These are phyloP conservation scores for Bocquillonia castaneifolia DNA, from an alignment of 441 rosid genomes.

Conservation along the genomic window DNA sequence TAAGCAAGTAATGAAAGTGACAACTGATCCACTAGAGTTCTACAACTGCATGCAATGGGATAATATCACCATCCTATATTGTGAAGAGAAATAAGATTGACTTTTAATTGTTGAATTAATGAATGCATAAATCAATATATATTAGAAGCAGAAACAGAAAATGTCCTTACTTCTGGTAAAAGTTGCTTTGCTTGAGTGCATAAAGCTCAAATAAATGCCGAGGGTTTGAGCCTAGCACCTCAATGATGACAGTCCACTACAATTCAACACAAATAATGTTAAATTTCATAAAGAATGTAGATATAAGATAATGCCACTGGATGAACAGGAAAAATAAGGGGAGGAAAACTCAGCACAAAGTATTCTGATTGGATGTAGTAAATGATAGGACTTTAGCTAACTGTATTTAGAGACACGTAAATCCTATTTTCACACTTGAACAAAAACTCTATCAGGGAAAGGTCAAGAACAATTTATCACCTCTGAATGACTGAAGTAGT, in stretches of 20 bases:
- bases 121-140: background rate
- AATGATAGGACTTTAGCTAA: background rate
- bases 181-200: conserved; percentile 78
- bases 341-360: background rate
- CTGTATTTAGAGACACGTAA: background rate
- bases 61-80: background rate
- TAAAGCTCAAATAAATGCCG: conserved; percentile 92
- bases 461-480: conserved; percentile 38
- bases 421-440: background rate
- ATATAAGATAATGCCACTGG: background rate
- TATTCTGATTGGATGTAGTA: background rate
- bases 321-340: background rate
- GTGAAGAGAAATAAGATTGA: conserved; percentile 4
- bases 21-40: too few relatives aligned
- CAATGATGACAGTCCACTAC: conserved; percentile 77
- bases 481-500: conserved; percentile 83
- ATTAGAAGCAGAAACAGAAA: background rate
- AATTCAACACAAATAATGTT: conserved; percentile 24
- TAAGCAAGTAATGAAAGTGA: background rate
- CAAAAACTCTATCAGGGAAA: conserved; percentile 9
- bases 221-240: conserved; percentile 85
- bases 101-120: background rate
- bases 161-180: conserved; percentile 58
- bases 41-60: background rate
- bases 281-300: conserved; percentile 18